These are phyloP conservation scores for Lipomyces mesembrius DNA, from an alignment of 805 yeast genomes.

Conservation along the genomic window DNA sequence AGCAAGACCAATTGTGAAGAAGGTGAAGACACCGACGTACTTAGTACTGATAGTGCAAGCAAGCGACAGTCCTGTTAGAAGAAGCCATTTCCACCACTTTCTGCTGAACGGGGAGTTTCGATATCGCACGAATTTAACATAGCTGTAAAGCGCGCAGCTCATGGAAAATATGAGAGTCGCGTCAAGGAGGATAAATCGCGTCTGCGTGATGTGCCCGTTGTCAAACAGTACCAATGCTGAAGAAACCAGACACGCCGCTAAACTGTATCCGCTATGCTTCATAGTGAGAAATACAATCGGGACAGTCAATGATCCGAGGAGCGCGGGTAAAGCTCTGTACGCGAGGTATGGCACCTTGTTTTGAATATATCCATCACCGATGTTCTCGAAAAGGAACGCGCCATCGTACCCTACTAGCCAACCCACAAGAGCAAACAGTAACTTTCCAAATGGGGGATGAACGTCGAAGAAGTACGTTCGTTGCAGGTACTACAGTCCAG, in stretches of 20 bases:
- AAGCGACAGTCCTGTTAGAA: slow-evolving; percentile 79
- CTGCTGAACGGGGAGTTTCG: slow-evolving; percentile 67
- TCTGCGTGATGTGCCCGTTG: slow-evolving; percentile 87
- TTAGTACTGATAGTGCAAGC: slow-evolving; percentile 94
- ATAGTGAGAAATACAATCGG: slow-evolving; percentile 83
- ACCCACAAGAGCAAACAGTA: slow-evolving; percentile 88
- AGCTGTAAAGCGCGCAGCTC: slow-evolving; percentile 76
- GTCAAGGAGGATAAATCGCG: slow-evolving; percentile 88
- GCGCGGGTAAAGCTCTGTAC: slow-evolving; percentile 75
- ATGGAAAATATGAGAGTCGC: slow-evolving; percentile 85
- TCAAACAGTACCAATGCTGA: slow-evolving; percentile 78
- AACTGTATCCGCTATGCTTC: slow-evolving; percentile 80
- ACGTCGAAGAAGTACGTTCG: slow-evolving; percentile 93
- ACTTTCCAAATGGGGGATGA: slow-evolving; percentile 97
- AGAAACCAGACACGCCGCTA: slow-evolving; percentile 78
- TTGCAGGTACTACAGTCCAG: slow-evolving; percentile 64
- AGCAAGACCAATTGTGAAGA: slow-evolving; percentile 82
- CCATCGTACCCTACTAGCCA: slow-evolving; percentile 90
- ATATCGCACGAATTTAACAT: slow-evolving; percentile 76
- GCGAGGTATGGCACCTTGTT: slow-evolving; percentile 86
- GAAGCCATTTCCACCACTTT: slow-evolving; percentile 88
- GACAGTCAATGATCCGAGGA: slow-evolving; percentile 80
- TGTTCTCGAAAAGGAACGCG: slow-evolving; percentile 84
- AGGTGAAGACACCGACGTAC: slow-evolving; percentile 94
- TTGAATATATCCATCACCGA: slow-evolving; percentile 79